Conservation (phyloP, 805 yeast species). For the Starmera quercuum region DNA sequence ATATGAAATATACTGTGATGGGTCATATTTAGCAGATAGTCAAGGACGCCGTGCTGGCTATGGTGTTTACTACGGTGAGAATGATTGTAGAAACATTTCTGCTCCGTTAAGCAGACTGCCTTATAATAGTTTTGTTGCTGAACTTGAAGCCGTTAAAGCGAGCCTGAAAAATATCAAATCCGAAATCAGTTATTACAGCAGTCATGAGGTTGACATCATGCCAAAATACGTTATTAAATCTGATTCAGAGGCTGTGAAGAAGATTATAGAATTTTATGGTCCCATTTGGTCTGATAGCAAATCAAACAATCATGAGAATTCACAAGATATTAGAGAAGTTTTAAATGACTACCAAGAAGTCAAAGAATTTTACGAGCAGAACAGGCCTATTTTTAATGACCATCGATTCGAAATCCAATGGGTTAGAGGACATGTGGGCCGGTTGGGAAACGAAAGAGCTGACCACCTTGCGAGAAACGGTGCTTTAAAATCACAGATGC, state of each 20-base stretch:
- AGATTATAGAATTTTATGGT: constrained; percentile 51
- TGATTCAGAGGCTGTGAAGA: constrained; percentile 65
- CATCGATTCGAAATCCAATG: constrained; percentile 41
- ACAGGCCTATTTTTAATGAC: constrained; percentile 17
- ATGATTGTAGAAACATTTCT: constrained; percentile 46
- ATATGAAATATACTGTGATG: constrained; percentile 59
- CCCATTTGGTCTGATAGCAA: constrained; percentile 47
- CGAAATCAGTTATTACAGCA: constrained; percentile 22
- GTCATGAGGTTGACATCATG: constrained; percentile 8
- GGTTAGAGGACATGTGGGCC: constrained; percentile 69
- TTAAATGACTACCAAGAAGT: constrained; percentile 35
- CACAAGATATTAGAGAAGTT: constrained; percentile 24
- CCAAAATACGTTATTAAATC: constrained; percentile 40
- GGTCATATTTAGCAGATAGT: constrained; percentile 40
- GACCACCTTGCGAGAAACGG: constrained; percentile 69
- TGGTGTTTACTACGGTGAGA: constrained; percentile 64
- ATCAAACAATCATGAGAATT: constrained; percentile 34
- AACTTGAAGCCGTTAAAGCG: constrained; percentile 54
- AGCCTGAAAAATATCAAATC: constrained; percentile 39
- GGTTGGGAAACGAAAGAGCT: constrained; percentile 68
- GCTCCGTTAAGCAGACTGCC: constrained; percentile 37
- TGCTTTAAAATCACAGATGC: constrained; percentile 20
- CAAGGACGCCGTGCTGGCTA: constrained; percentile 62
- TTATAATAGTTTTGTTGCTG: constrained; percentile 80
- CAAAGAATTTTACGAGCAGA: constrained; percentile 25